Base-by-base conservation (phyloP, 768 basidiomycete species). In the Hygrocybe punicea region DNA sequence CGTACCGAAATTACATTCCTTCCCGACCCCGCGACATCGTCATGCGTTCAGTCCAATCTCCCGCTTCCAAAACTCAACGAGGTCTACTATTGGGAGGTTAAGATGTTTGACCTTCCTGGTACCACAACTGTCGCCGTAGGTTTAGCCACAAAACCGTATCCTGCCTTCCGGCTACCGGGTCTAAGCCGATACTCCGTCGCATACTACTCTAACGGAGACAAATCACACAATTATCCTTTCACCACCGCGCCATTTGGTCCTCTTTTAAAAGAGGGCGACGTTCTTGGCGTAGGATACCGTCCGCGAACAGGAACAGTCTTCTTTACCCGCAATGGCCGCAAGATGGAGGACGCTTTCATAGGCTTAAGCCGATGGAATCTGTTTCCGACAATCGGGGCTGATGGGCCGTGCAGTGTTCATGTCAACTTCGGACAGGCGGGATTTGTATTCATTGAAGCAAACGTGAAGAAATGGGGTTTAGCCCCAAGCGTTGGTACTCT, bases 391-490 rank as follows among this genome's bases (percentile, higher is more conserved):
- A 85, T 99, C 54, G 97, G 96, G 46, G 94, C 96, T 16, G 92
- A 96, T 66, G 95, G 96, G 0, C 91, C 96, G 5, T 96, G 93
- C 71, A 95, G 89, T 61, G 86, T 99, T 7, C 97, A 99, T 64
- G 91, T 98, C 67, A 99, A 99, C 70, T 82, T 99, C 13, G 97
- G 97, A 7, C 97, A 98, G 73, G 88, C 92, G 4, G 97, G 97
- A 4, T 99, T 99, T 69, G 97, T 98, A 37, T 98, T 97, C 65
- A 98, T 99, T 65, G 97, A 99, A 74, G 97, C 97, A 34, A 98
- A 99, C 68, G 97, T 99, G 60, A 99, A 99, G 81, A 98, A 98
- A 70, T 99, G 97, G 97, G 97, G 97, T 16, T 74, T 98, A 33
- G 97, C 97, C 34, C 97, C 97, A 7, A 97, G 94, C 69, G 88